A percentile compares a stretch with the other conserved stretches of the same genome.
phyloP scores from a whole-genome alignment of 169 alveolate genomes.

The Plasmodium vivax region DNA sequence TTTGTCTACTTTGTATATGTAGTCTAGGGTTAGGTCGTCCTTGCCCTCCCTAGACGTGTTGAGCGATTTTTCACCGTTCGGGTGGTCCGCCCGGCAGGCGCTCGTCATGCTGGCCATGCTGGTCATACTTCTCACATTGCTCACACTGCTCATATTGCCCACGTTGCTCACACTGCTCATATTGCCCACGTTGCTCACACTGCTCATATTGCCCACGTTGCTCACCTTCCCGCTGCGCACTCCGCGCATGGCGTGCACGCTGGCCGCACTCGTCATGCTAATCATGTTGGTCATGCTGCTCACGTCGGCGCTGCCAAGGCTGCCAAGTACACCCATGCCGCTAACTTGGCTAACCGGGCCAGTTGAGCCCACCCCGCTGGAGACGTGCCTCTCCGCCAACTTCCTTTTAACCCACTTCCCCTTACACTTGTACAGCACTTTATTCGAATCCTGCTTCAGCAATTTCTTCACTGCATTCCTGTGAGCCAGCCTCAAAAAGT shows the following conservation, averaged over 20 bases:
- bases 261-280: neutral
- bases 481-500: slow-evolving; percentile 59
- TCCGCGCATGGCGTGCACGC: neutral
- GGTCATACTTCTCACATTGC: neutral
- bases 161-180: neutral
- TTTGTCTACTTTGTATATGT: slow-evolving; percentile 54
- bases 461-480: slow-evolving; percentile 63
- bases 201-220: neutral
- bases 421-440: slow-evolving; percentile 32
- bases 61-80: neutral
- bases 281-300: neutral
- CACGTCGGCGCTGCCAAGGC: neutral
- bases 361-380: neutral
- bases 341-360: neutral
- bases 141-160: no score
- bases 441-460: slow-evolving; percentile 29
- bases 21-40: neutral
- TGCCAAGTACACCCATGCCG: neutral
- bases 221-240: neutral
- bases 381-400: neutral
- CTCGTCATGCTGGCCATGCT: neutral
- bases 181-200: neutral
- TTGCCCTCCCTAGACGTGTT: neutral
- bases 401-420: slow-evolving; percentile 63
- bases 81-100: neutral